phyloP scores from a whole-genome alignment of 2,329 filamentous ascomycete genomes.

The Colletotrichum australisinense region DNA sequence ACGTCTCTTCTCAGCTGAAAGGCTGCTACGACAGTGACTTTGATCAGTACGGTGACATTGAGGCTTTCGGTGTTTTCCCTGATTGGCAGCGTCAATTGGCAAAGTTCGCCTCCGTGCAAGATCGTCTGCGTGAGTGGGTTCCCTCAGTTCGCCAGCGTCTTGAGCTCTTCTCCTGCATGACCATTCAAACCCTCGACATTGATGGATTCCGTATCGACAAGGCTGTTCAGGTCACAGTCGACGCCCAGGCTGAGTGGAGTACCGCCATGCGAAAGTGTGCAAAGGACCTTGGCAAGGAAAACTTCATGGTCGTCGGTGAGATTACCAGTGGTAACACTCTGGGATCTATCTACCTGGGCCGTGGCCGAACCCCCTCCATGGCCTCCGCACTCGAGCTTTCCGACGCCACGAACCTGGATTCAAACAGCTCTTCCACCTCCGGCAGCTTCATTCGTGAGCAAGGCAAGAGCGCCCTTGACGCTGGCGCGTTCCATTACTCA shows the following conservation, averaged over 20 bases:
- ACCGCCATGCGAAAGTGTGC: slow-evolving; percentile 68
- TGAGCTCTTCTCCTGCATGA: slow-evolving; percentile 71
- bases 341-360: slow-evolving; percentile 70
- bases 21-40: slow-evolving; percentile 74
- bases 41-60: slow-evolving; percentile 71
- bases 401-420: slow-evolving; percentile 34
- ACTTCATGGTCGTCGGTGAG: slow-evolving; percentile 74
- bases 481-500: slow-evolving; percentile 54
- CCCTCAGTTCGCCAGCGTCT: slow-evolving; percentile 68
- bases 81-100: slow-evolving; percentile 73
- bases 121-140: slow-evolving; percentile 73
- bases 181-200: slow-evolving; percentile 71
- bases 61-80: slow-evolving; percentile 71
- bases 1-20: slow-evolving; percentile 57
- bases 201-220: slow-evolving; percentile 77
- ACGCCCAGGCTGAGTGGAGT: slow-evolving; percentile 69
- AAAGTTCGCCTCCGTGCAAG: slow-evolving; percentile 75
- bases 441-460: slow-evolving; percentile 66
- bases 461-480: slow-evolving; percentile 58
- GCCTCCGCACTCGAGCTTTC: slow-evolving; percentile 34
- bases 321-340: slow-evolving; percentile 72
- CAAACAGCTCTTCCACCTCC: slow-evolving; percentile 29
- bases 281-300: slow-evolving; percentile 65
- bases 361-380: slow-evolving; percentile 60
- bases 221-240: slow-evolving; percentile 71